Conservation (phyloP, 805 yeast species). For the Myxozyma monticola region DNA sequence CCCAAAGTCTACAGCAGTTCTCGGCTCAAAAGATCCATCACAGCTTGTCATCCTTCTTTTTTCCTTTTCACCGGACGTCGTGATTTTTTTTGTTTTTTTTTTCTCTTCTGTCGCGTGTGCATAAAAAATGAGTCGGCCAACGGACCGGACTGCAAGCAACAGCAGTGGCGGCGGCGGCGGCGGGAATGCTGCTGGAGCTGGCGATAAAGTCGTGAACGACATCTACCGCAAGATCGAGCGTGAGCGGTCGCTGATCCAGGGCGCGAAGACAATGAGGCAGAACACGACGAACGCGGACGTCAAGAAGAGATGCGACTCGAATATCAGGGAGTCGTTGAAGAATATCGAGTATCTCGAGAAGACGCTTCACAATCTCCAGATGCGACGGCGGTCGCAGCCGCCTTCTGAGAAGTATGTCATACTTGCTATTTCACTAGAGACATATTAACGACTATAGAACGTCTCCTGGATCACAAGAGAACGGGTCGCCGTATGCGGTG, state of each 20-base stretch:
- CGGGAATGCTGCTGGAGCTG: not conserved
- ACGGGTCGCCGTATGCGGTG: too few relatives aligned
- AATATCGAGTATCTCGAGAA: slow-evolving; percentile 87
- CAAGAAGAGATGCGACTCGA: slow-evolving; percentile 85
- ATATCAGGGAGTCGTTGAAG: slow-evolving; percentile 85
- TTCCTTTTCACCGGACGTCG: too few relatives aligned
- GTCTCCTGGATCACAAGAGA: too few relatives aligned
- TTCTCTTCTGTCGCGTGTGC: too few relatives aligned
- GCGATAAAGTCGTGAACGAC: slow-evolving; percentile 55
- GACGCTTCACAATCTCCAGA: slow-evolving; percentile 61
- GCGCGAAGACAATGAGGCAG: slow-evolving; percentile 77
- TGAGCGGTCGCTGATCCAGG: slow-evolving; percentile 82
- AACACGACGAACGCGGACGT: slow-evolving; percentile 78
- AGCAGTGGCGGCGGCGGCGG: slow-evolving; percentile 6
- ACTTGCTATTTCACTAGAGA: not conserved
- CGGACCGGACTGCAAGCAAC: too few relatives aligned
- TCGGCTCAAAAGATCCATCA: too few relatives aligned
- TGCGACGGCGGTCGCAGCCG: too few relatives aligned
- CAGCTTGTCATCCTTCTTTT: too few relatives aligned
- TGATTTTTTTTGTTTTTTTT: too few relatives aligned
- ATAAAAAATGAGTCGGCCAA: too few relatives aligned
- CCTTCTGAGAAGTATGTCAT: too few relatives aligned
- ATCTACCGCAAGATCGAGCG: slow-evolving; percentile 83
- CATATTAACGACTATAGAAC: not conserved
- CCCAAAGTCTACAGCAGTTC: too few relatives aligned